Conservation (phyloP, 306 rosid genomes). For the Clitoria ternatea region DNA sequence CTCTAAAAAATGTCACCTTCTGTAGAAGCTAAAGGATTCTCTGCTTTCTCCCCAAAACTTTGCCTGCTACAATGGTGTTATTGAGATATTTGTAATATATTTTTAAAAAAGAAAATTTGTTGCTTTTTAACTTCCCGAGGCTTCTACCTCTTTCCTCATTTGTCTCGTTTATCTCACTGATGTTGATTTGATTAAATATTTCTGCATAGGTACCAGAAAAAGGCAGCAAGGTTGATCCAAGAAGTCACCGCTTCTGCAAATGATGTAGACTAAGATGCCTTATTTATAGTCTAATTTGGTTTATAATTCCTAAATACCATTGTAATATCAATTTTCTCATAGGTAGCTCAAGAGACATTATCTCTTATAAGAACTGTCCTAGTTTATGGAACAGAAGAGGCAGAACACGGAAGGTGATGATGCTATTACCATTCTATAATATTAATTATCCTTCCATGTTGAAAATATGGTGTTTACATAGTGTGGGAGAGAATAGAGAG, state of each 20-base stretch:
- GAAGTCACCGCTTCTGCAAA: slow-evolving; percentile 94
- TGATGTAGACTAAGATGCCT: slow-evolving; percentile 50
- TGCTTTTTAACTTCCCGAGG: not conserved
- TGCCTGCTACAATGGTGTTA: not conserved
- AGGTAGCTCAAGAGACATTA: slow-evolving; percentile 96
- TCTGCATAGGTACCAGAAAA: slow-evolving; percentile 78
- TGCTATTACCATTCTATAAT: slow-evolving; percentile 8
- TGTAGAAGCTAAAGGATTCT: not conserved
- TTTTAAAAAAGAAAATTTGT: not conserved
- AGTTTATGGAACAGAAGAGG: slow-evolving; percentile 86
- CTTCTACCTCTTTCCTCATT: not conserved
- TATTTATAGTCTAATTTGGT: slow-evolving; percentile 13
- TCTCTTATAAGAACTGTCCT: slow-evolving; percentile 93
- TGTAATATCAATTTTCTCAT: slow-evolving; percentile 11
- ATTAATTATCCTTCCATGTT: slow-evolving; percentile 3
- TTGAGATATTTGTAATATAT: not conserved
- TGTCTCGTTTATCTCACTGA: not conserved
- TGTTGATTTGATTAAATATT: slow-evolving; percentile 22
- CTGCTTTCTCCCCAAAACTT: not conserved
- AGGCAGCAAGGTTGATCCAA: slow-evolving; percentile 78
- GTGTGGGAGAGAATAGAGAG: too few species aligned
- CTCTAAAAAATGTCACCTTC: slow-evolving; percentile 19
- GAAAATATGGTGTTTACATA: too few species aligned
- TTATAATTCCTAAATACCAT: not conserved
- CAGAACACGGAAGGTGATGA: slow-evolving; percentile 73